Base-by-base conservation (phyloP, 345 rosid genomes). In the Turritis glabra region DNA sequence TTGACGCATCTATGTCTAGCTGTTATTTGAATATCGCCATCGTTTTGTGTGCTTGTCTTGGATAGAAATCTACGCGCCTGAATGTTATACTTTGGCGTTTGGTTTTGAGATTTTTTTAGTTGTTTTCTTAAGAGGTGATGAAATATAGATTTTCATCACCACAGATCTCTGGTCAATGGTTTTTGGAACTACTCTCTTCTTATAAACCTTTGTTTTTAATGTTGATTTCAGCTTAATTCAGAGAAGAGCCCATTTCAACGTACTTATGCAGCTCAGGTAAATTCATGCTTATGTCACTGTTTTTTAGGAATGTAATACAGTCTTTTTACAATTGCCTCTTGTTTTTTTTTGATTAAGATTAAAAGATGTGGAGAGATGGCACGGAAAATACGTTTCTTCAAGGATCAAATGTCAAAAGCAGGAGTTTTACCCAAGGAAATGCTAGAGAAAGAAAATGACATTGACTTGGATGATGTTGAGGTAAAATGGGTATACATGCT, bases 161-260 rank as follows among this genome's bases (percentile, higher is more conserved):
- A 44, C 7, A 30, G 6, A 10, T 44, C 18, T 55, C 50, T 55
- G 75, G 54, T 29, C 63, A 69, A 44, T 44, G 25, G 29, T 30
- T 17, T 46, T 38, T 60, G 32, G 18, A 17, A 1, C 19, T 10
- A 26, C 23, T 13, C 35, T 41, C 9, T 50, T n/a, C 29, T 48
- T 14, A 44, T 52, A 53, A 27, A 29, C 76, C 18, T 10, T 67
- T 50, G 55, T 25, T 56, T 22, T 22, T 35, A 43, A 64, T 62
- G 57, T 77, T 46, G 79, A 47, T 78, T 79, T 47, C 98, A 95
- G 99, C 94, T 95, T 25, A 95, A 95, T 72, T 71, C 86, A 5
- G 99, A 89, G 68, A 92, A 89, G 84, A 95, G 99, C 50, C 98
- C 96, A 2, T 95, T 95, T 80, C 99, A 92, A 79, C 85, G 98